Evolutionary conservation across 495 filamentous ascomycete species (phyloP), one percentile per base, ranked within the genome.

Genomic region (Aspergillus sparsus): DNA sequence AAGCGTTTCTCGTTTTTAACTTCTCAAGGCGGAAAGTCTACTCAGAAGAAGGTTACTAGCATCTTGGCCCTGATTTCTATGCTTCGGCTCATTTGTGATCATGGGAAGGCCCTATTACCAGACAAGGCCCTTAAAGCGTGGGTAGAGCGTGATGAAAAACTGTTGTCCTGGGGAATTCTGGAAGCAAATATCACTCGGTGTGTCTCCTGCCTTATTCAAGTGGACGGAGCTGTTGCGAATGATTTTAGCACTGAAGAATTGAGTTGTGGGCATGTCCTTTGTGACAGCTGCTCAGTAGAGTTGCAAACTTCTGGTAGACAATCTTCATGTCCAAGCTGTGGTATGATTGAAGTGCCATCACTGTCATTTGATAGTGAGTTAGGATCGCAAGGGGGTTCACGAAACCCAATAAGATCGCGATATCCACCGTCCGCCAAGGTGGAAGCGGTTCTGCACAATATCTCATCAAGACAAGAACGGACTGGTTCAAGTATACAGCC

Each of bases 21-120:
- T 16, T 13, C 42, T 46, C 7, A 16, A 3, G 42, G 2, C 15
- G 42, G 21, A 13, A 15, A 16, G 42, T 13, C 5, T 46, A 16
- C 12, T 46, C 15, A 46, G 42, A 8, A 2, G 21, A 46, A 46
- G 42, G 42, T 16, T 16, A 46, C 42, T 16, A 46, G 21, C 21
- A 46, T 46, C 21, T 16, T 46, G 15, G 42, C 21, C 42, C 3
- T 46, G 42, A 46, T 46, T 46, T 46, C 42, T 16, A 16, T 46
- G 21, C 42, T 46, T 46, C 42, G 42, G n/a, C 42, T 46, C 42
- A 46, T 46, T 15, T 46, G 42, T 16, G 21, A 46, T 16, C 42
- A 46, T 46, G 42, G 42, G 15, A 16, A 46, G 21, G 42, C 42
- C 15, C 42, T 46, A 5, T 16, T 46, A 13, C 21, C 42, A n/a